Percentiles rank a stretch among this genome's conserved stretches.
These are phyloP conservation scores for Holtermanniella nyarrowii DNA, from an alignment of 768 basidiomycete species.

Conservation along the genomic window DNA sequence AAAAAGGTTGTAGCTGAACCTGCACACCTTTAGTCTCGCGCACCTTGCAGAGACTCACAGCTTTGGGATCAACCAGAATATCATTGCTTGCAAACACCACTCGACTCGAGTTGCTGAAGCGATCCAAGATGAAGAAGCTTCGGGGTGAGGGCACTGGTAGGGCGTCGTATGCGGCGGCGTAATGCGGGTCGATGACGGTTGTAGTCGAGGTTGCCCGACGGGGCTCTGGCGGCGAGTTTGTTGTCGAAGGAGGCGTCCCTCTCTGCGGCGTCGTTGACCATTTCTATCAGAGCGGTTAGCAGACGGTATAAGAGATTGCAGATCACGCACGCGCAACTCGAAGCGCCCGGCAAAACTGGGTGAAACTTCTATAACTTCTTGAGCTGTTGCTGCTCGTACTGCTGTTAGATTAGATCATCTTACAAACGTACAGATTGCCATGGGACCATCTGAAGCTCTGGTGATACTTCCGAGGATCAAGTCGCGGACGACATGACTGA, in stretches of 20 bases:
- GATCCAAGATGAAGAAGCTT: slow-evolving; percentile 30
- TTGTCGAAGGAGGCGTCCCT: background rate
- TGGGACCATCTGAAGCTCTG: slow-evolving; percentile 19
- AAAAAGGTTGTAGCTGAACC: slow-evolving; percentile 26
- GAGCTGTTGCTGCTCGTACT: slow-evolving; percentile 29
- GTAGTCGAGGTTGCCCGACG: background rate
- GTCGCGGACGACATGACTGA: slow-evolving; percentile 23
- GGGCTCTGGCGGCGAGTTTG: background rate
- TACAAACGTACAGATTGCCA: slow-evolving; percentile 21
- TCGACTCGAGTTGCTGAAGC: slow-evolving; percentile 25
- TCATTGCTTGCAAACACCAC: slow-evolving; percentile 30
- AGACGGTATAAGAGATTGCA: too few species aligned
- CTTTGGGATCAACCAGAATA: slow-evolving; percentile 13
- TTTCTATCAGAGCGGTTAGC: background rate
- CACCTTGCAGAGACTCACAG: slow-evolving; percentile 6
- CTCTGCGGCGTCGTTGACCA: background rate
- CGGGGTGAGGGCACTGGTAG: slow-evolving; percentile 5
- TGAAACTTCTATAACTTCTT: slow-evolving; percentile 26
- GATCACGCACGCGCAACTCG: slow-evolving; percentile 4
- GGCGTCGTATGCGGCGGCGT: background rate
- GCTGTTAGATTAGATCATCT: slow-evolving; percentile 1
- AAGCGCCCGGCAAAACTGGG: slow-evolving; percentile 2
- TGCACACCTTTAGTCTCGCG: slow-evolving; percentile 1
- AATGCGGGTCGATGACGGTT: background rate
- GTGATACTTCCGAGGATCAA: slow-evolving; percentile 18